Percentiles rank a stretch among this genome's conserved stretches.
Evolutionary conservation across 345 rosid species (phyloP).

Genomic region (Hibiscus trionum): DNA sequence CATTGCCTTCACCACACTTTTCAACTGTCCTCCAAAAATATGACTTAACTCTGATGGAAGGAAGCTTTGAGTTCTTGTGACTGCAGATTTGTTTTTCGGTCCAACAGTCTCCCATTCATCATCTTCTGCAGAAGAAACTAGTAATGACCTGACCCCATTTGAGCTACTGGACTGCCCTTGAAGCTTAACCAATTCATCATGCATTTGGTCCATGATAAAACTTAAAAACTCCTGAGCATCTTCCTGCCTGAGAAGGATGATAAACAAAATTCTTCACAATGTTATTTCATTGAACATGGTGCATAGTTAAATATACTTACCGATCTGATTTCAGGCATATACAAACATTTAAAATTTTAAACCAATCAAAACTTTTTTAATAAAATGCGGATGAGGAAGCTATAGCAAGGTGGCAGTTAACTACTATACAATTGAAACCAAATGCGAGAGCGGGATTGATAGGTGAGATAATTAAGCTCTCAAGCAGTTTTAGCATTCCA

Average conservation of each 20-base stretch:
- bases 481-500: background rate
- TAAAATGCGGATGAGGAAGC: background rate
- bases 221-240: constrained; percentile 98
- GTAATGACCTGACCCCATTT: constrained; percentile 37
- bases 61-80: constrained; percentile 84
- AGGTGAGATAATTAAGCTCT: background rate
- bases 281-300: background rate
- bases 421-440: background rate
- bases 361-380: background rate
- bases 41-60: constrained; percentile 68
- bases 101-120: constrained; percentile 99
- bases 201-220: constrained; percentile 88
- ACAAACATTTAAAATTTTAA: constrained; percentile 5
- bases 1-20: constrained; percentile 76
- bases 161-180: constrained; percentile 35
- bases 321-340: background rate
- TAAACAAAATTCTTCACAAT: background rate
- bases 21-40: constrained; percentile 83
- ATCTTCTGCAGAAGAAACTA: constrained; percentile 61
- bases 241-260: constrained; percentile 65
- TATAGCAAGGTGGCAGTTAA: background rate
- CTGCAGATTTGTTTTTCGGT: constrained; percentile 88
- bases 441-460: background rate
- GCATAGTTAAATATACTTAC: background rate
- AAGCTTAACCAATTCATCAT: constrained; percentile 72